Evolutionary conservation across 2,329 filamentous ascomycete genomes (phyloP), one percentile per base, ranked within the genome.

Genomic region (Grosmannia penicillata): DNA sequence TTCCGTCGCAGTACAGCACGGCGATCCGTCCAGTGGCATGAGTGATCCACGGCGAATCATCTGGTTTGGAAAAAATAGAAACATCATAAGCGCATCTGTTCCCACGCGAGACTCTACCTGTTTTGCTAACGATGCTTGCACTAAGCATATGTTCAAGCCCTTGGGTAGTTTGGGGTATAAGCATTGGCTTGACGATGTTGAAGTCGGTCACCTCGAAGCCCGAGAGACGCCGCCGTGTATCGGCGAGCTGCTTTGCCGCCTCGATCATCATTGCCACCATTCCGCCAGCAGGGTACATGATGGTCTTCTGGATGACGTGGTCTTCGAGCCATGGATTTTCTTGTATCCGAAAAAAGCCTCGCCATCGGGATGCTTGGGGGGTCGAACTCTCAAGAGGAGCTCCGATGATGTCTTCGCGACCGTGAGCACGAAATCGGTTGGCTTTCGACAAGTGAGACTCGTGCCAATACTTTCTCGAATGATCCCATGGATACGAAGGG

Each of bases 131-230:
- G 3, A 51, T 41, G 36, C 57, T 65, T 43, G 68, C 55, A 32
- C 63, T 65, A 36, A 72, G 51, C 5, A 60, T 59, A 43, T 65
- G 60, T 47, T 75, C 68, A 0, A 74, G 52, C 1, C 69, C 68
- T 3, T 43, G 33, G 4, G 37, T 4, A 4, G 42, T 24, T 1
- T 31, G 19, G 3, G 48, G 46, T 19, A 50, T 46, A 9, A 49
- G 40, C 38, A 52, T 46, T 2, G 46, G 43, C 31, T 47, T 48
- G 26, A 32, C 24, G 15, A 49, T 49, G 25, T 37, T 36, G 14
- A 51, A 48, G 1, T 40, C 29, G 15, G 36, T 30, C 11, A 50
- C 26, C 23, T 47, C 43, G 15, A 37, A 50, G 14, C 43, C 46
- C 11, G 36, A 2, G 1, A 46, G 24, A 4, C 13, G 8, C 15